Evolutionary conservation across 2,329 filamentous ascomycete species (phyloP).

Genomic region (Trichothecium roseum): DNA sequence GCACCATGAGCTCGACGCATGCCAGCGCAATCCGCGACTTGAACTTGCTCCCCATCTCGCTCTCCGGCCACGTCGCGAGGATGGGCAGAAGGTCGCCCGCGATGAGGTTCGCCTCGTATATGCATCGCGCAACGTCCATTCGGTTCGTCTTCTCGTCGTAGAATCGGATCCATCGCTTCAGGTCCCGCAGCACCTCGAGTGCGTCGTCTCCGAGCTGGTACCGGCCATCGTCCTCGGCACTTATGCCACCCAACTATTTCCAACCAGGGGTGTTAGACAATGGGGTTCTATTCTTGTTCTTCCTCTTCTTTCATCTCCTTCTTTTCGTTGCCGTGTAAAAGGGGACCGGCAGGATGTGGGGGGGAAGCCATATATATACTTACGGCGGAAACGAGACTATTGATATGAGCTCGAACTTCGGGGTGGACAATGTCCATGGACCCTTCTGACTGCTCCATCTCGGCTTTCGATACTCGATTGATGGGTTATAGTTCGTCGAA

Average conservation of each 20-base stretch:
- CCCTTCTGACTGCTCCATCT: constrained; percentile 45
- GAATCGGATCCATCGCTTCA: constrained; percentile 90
- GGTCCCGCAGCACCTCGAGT: constrained; percentile 79
- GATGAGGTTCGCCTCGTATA: constrained; percentile 87
- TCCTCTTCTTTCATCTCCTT: too few species aligned
- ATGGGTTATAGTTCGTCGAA: too few species aligned
- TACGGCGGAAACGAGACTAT: constrained; percentile 87
- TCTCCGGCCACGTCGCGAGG: constrained; percentile 69
- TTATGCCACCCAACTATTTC: constrained; percentile 72
- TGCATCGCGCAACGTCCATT: constrained; percentile 86
- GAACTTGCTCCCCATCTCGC: constrained; percentile 60
- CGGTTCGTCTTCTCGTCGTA: constrained; percentile 91
- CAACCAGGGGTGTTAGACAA: too few species aligned
- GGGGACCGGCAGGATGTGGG: too few species aligned
- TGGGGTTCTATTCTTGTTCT: too few species aligned
- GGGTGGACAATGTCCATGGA: constrained; percentile 64
- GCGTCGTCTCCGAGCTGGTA: constrained; percentile 93
- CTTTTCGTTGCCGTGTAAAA: too few species aligned
- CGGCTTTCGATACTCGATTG: constrained; percentile 15
- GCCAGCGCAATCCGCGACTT: constrained; percentile 72
- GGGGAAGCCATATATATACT: too few species aligned
- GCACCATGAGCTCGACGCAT: constrained; percentile 82
- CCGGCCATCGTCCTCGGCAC: constrained; percentile 65
- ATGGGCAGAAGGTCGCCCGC: constrained; percentile 86
- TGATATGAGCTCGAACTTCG: constrained; percentile 86